Percentiles rank a stretch among this genome's conserved stretches.
phyloP scores from a whole-genome alignment of 2,329 filamentous ascomycete genomes.

The Colletotrichum cereale region DNA sequence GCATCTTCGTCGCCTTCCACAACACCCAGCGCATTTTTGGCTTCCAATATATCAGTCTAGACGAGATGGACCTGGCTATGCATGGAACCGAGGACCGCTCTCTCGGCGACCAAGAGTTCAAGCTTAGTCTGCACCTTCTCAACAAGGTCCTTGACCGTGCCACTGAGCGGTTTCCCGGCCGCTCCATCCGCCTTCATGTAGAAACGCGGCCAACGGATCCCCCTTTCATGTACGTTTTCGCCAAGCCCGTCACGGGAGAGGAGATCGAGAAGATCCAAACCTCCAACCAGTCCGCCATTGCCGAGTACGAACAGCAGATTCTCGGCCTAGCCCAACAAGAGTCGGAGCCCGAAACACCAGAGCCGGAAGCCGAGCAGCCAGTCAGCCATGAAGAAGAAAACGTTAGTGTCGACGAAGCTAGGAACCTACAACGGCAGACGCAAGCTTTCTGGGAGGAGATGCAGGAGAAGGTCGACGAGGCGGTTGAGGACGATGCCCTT shows the following conservation, averaged over 20 bases:
- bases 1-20: constrained; percentile 96
- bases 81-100: constrained; percentile 78
- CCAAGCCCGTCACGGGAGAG: constrained; percentile 81
- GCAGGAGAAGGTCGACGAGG: constrained; percentile 66
- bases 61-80: constrained; percentile 91
- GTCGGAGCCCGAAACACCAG: constrained; percentile 43
- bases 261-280: constrained; percentile 82
- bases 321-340: constrained; percentile 60
- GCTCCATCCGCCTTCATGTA: constrained; percentile 83
- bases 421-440: constrained; percentile 46
- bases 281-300: constrained; percentile 72
- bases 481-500: constrained; percentile 68
- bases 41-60: constrained; percentile 90
- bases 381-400: constrained; percentile 33
- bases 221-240: constrained; percentile 89
- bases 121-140: constrained; percentile 80
- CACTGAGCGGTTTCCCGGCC: constrained; percentile 79
- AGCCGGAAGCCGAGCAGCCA: constrained; percentile 38
- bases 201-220: constrained; percentile 74
- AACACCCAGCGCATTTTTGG: constrained; percentile 96
- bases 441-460: constrained; percentile 66
- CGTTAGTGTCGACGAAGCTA: constrained; percentile 37
- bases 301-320: constrained; percentile 75
- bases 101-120: constrained; percentile 88
- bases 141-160: constrained; percentile 84